Evolutionary conservation across 2,329 filamentous ascomycete species (phyloP).

Genomic region (Trichoderma breve): DNA sequence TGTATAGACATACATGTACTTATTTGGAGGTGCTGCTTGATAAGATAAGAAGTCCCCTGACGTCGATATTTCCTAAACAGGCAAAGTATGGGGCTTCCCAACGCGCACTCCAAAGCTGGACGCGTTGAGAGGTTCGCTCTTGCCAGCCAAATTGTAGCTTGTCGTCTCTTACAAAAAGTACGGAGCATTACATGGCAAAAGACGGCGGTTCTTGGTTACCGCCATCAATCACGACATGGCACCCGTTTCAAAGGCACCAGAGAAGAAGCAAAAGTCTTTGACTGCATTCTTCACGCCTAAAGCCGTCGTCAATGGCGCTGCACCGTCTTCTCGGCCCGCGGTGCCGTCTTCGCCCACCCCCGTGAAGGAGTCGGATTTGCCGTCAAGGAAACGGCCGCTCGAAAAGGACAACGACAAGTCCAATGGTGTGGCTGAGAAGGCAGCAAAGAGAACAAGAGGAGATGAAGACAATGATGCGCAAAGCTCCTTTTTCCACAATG

Average conservation of each 20-base stretch:
- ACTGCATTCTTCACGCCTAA: slow-evolving; percentile 80
- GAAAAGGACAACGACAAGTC: slow-evolving; percentile 44
- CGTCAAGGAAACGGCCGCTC: slow-evolving; percentile 51
- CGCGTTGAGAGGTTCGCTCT: slow-evolving; percentile 17
- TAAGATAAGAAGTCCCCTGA: slow-evolving; percentile 20
- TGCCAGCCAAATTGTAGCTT: not conserved
- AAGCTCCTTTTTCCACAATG: slow-evolving; percentile 36
- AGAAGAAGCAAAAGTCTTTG: slow-evolving; percentile 75
- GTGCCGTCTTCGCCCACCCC: slow-evolving; percentile 27
- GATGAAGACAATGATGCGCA: slow-evolving; percentile 36
- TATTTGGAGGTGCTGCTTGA: not conserved
- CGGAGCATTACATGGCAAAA: not conserved
- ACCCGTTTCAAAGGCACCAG: slow-evolving; percentile 39
- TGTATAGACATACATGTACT: not conserved
- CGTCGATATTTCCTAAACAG: slow-evolving; percentile 8
- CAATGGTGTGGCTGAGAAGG: not conserved
- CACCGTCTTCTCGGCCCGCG: slow-evolving; percentile 35
- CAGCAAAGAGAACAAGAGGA: slow-evolving; percentile 31
- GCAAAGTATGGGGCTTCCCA: slow-evolving; percentile 9
- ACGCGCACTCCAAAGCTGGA: slow-evolving; percentile 6
- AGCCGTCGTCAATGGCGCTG: slow-evolving; percentile 46
- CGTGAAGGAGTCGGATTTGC: slow-evolving; percentile 30
- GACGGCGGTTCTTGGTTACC: not conserved
- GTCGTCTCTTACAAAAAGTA: not conserved
- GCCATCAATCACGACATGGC: slow-evolving; percentile 30